A percentile compares a stretch with the other conserved stretches of the same genome.
Conservation (phyloP, 352 stramenopile genomes). For the Peronosclerospora sorghi region DNA sequence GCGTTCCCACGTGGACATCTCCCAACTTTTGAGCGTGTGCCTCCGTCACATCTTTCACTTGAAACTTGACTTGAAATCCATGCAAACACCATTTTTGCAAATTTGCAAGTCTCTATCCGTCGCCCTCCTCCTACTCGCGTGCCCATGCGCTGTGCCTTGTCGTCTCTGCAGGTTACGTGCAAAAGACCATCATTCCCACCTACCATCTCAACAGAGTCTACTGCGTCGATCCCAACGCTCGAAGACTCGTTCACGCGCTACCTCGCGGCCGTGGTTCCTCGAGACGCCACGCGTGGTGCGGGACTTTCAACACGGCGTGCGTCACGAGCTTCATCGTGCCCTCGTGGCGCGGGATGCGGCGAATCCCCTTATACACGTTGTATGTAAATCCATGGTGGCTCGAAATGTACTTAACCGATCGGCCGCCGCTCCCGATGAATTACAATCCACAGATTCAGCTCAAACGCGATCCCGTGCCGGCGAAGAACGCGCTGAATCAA, state of each 20-base stretch:
- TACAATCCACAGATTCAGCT: conserved; percentile 85
- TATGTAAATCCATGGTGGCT: conserved; percentile 91
- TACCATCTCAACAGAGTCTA: conserved; percentile 84
- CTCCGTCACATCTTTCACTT: no score
- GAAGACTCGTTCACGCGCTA: conserved; percentile 80
- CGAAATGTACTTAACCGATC: conserved; percentile 88
- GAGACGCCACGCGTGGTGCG: conserved; percentile 45
- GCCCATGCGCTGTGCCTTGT: conserved; percentile 15
- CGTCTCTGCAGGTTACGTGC: conserved; percentile 43
- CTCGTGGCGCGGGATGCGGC: conserved; percentile 66
- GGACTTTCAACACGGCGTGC: conserved; percentile 43
- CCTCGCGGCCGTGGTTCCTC: conserved; percentile 48
- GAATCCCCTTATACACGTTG: conserved; percentile 79
- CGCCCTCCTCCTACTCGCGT: no score
- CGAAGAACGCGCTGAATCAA: conserved; percentile 81
- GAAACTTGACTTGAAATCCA: no score
- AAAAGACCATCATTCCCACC: conserved; percentile 81
- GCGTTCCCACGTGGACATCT: no score
- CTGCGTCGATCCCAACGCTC: conserved; percentile 74
- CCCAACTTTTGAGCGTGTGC: no score
- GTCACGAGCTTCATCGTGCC: conserved; percentile 57
- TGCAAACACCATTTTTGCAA: no score
- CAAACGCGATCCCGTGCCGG: conserved; percentile 65
- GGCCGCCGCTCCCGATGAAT: no score
- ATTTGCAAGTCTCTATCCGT: no score